Conservation (phyloP, 78 protist species). For the Dictyostelium firmibasis region DNA sequence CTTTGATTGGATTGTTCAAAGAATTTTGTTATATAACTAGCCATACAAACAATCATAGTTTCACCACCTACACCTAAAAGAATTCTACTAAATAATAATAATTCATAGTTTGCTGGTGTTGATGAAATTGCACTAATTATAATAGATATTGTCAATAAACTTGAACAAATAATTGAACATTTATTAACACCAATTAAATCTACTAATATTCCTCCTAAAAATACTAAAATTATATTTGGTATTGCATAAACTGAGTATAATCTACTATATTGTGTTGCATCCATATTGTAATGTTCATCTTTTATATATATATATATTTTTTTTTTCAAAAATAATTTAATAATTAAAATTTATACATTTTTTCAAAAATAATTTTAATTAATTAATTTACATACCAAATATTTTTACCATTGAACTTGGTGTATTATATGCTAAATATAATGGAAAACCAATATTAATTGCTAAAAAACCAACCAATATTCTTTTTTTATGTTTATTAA, state of each 20-base stretch:
- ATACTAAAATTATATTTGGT: slow-evolving; percentile 51
- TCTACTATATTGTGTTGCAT: slow-evolving; percentile 15
- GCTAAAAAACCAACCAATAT: slow-evolving; percentile 1
- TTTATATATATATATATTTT: too few species aligned
- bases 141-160: not conserved
- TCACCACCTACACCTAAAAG: slow-evolving; percentile 70
- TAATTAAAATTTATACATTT: too few species aligned
- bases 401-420: slow-evolving; percentile 54
- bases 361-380: too few species aligned
- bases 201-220: slow-evolving; percentile 66
- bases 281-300: slow-evolving; percentile 1
- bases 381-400: slow-evolving; percentile 13
- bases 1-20: not conserved
- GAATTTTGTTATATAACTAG: slow-evolving; percentile 6
- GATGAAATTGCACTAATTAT: slow-evolving; percentile 20
- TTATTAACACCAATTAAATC: slow-evolving; percentile 45
- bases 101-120: not conserved
- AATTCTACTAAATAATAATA: slow-evolving; percentile 34
- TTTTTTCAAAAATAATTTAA: not conserved
- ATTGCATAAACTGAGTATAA: slow-evolving; percentile 40
- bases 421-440: slow-evolving; percentile 34
- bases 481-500: not conserved
- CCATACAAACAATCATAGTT: slow-evolving; percentile 29
- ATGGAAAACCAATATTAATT: slow-evolving; percentile 35
- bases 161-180: slow-evolving; percentile 32